These are phyloP conservation scores for Kurtzmaniella quercitrusa DNA, from an alignment of 1,139 yeast genomes.

Conservation along the genomic window DNA sequence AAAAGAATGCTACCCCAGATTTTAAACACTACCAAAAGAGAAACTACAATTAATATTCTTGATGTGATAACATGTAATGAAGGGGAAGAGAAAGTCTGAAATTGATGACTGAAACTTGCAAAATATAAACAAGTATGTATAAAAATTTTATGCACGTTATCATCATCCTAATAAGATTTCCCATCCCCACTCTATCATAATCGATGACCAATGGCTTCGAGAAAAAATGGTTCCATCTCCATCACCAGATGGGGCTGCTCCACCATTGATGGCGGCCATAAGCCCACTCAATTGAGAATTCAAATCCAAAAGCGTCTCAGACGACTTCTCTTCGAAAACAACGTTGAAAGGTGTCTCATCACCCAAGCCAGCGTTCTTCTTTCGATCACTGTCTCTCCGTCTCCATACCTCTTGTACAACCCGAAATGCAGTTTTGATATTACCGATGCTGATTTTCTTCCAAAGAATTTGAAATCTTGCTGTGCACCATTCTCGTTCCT, in stretches of 20 bases:
- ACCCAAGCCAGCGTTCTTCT: constrained; percentile 7
- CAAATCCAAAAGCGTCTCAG: constrained; percentile 20
- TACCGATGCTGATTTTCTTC: constrained; percentile 59
- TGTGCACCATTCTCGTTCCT: constrained; percentile 60
- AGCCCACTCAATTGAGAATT: constrained; percentile 40
- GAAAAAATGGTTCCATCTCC: constrained; percentile 42
- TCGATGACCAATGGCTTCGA: constrained; percentile 62
- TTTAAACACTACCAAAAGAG: no score
- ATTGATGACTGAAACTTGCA: no score
- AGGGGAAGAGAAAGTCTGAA: no score
- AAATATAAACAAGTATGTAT: no score
- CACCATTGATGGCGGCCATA: constrained; percentile 37
- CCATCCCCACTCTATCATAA: constrained; percentile 77
- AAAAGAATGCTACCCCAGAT: no score
- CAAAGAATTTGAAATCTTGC: constrained; percentile 56
- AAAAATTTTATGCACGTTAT: no score
- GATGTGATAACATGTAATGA: no score
- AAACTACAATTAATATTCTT: no score
- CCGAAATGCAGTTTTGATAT: constrained; percentile 60
- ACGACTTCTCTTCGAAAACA: constrained; percentile 2
- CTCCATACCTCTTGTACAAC: constrained; percentile 72
- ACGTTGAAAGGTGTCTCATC: constrained; percentile 4
- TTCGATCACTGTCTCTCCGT: constrained; percentile 44
- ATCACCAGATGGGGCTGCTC: constrained; percentile 23
- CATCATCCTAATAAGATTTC: constrained; percentile 50